Evolutionary conservation across 805 yeast genomes (phyloP).

Genomic region (Torulaspora delbrueckii): DNA sequence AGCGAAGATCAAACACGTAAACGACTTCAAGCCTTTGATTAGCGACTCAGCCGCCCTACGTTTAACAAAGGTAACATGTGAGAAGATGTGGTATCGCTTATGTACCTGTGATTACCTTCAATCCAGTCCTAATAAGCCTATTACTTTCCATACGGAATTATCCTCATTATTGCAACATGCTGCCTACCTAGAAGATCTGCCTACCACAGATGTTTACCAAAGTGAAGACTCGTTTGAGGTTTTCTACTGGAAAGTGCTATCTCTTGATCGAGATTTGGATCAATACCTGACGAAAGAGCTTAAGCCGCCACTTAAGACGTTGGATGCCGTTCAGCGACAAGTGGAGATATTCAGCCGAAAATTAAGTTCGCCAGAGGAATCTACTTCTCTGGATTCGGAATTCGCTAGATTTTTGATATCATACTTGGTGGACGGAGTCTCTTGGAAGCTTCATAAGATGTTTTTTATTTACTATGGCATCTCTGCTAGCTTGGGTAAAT

Average conservation of each 20-base stretch:
- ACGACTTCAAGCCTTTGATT: constrained; percentile 20
- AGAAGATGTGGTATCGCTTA: constrained; percentile 30
- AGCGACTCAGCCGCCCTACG: constrained; percentile 24
- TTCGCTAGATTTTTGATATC: constrained; percentile 26
- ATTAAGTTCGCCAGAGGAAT: constrained; percentile 7
- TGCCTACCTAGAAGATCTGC: constrained; percentile 25
- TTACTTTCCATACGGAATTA: constrained; percentile 24
- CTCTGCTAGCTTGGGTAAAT: constrained; percentile 16
- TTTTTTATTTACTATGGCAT: constrained; percentile 23
- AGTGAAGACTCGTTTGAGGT: constrained; percentile 30
- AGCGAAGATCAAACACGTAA: constrained; percentile 24
- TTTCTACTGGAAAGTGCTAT: constrained; percentile 29
- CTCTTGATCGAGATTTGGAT: constrained; percentile 34
- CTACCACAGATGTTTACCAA: constrained; percentile 25
- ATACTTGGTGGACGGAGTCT: constrained; percentile 18
- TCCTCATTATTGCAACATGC: constrained; percentile 29
- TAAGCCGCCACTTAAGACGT: constrained; percentile 30
- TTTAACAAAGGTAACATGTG: constrained; percentile 22
- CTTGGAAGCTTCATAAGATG: constrained; percentile 30
- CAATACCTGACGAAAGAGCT: constrained; percentile 14
- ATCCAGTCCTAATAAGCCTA: constrained; percentile 21
- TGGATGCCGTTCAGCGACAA: constrained; percentile 28
- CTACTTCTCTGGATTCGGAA: constrained; percentile 16
- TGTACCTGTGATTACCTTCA: constrained; percentile 29
- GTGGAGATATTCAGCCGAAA: constrained; percentile 19